Evolutionary conservation across 2,329 filamentous ascomycete genomes (phyloP), one percentile per base, ranked within the genome.

Genomic region (Neonectria punicea): DNA sequence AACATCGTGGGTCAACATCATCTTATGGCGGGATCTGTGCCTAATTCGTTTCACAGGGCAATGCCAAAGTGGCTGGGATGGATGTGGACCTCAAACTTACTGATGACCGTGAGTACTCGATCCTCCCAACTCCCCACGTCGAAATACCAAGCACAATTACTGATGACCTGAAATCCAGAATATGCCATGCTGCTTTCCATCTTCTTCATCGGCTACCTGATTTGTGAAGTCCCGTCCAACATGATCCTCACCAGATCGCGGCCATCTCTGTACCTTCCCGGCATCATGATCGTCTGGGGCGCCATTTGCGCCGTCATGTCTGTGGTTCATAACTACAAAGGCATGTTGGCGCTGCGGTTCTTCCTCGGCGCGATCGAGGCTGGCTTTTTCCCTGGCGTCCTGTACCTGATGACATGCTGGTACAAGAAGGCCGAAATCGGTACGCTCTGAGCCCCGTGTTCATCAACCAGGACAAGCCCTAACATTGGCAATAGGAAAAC

Each of bases 391-490:
- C 87, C 86, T 0, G 88, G 87, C 6, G 84, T 91, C 79, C 66
- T 86, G 71, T 60, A 84, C 77, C 89, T 91, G 65, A 81, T 92
- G 1, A 89, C 86, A 0, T 91, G 87, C 66, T 93, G 90, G 90
- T 93, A 92, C 63, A 77, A 76, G 61, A 69, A 70, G 30, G 68
- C 60, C n/a, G 54, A 63, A 53, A 55, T 63, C 8, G 60, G 59
- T 62, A 53, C 0, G 59, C 43, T 4, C 11, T 16, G n/a, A n/a
- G 14, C 25, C 34, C 11, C 25, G 9, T 13, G 20, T 54, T 7
- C 22, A 49, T 11, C 34, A 18, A 4, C n/a, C 13, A 2, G 6
- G 5, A n/a, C 2, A n/a, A n/a, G 5, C 28, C 4, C 51, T 54
- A 9, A 55, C 34, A 32, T 13, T 1, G 11, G 4, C 87, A 69